Conservation (phyloP, 2,329 filamentous ascomycete species). For the Onygenales sp. region DNA sequence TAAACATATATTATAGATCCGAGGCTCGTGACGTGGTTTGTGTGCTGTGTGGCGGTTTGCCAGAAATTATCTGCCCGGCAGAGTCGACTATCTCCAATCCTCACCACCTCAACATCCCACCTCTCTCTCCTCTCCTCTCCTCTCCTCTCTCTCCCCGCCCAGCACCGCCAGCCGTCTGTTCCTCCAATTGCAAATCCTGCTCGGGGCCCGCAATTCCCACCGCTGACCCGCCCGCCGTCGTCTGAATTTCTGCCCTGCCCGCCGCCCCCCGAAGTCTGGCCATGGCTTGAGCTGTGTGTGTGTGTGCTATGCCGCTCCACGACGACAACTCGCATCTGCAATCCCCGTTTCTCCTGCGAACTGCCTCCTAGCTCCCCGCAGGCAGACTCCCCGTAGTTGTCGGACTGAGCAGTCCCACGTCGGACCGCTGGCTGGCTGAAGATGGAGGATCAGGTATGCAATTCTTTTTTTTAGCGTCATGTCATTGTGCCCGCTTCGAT, state of each 20-base stretch:
- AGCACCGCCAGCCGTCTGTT: too few species aligned
- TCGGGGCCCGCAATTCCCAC: slow-evolving; percentile 4
- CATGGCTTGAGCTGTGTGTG: neutral
- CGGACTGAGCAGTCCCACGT: slow-evolving; percentile 4
- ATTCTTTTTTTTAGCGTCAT: slow-evolving; percentile 3
- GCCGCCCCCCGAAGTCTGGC: neutral
- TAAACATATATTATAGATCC: too few species aligned
- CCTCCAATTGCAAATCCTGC: neutral
- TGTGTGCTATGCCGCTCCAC: slow-evolving; percentile 17
- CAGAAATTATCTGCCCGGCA: too few species aligned
- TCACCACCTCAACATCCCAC: too few species aligned
- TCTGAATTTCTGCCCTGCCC: neutral
- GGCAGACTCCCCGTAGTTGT: slow-evolving; percentile 3
- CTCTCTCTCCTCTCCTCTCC: too few species aligned
- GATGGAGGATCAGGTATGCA: slow-evolving; percentile 37
- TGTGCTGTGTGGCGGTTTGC: too few species aligned
- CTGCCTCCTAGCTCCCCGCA: slow-evolving; percentile 13
- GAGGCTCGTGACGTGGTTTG: too few species aligned
- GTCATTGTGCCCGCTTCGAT: neutral
- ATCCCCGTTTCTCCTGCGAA: slow-evolving; percentile 7
- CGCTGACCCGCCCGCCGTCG: neutral
- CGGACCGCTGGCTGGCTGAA: slow-evolving; percentile 24
- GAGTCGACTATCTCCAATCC: too few species aligned
- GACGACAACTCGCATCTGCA: slow-evolving; percentile 14
- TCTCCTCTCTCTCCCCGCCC: too few species aligned